A percentile compares a stretch with the other conserved stretches of the same genome.
These are phyloP conservation scores for Entonaema liquescens DNA, from an alignment of 495 filamentous ascomycete species.

Conservation along the genomic window DNA sequence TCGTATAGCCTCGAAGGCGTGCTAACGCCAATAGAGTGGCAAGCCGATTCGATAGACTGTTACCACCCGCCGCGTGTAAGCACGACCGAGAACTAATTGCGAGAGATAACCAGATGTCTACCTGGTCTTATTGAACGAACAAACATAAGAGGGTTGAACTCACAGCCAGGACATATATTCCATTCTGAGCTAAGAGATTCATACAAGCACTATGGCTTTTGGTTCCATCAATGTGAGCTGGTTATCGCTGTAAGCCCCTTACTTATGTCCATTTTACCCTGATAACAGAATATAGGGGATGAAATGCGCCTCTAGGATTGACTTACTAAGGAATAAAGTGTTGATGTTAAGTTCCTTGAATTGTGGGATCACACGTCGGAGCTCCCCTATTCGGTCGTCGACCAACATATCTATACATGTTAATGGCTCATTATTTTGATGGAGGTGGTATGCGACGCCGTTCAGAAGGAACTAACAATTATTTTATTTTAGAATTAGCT, in stretches of 20 bases:
- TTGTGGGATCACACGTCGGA: constrained; percentile 69
- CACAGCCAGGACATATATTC: constrained; percentile 79
- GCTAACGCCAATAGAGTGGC: constrained; percentile 65
- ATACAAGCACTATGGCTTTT: constrained; percentile 72
- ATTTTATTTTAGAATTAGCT: not conserved
- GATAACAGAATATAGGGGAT: not conserved
- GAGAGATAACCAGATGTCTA: not conserved
- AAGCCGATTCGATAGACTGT: constrained; percentile 55
- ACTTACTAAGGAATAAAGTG: constrained; percentile 64
- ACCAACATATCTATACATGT: constrained; percentile 59
- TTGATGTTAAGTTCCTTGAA: constrained; percentile 71
- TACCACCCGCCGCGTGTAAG: not conserved
- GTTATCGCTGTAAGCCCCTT: constrained; percentile 6
- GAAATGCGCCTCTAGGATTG: not conserved
- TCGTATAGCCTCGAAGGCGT: constrained; percentile 60
- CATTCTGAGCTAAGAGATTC: constrained; percentile 69
- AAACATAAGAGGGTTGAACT: constrained; percentile 52
- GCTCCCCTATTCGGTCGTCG: constrained; percentile 55
- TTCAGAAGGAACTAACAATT: constrained; percentile 65
- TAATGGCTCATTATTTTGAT: not conserved
- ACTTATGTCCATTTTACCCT: too few relatives aligned
- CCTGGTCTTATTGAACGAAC: not conserved
- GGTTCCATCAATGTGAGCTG: constrained; percentile 69
- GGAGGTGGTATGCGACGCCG: constrained; percentile 70
- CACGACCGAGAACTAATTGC: not conserved